Percentiles rank a stretch among this genome's conserved stretches.
phyloP scores from a whole-genome alignment of 2,329 filamentous ascomycete species.

The Aspergillus sergii region DNA sequence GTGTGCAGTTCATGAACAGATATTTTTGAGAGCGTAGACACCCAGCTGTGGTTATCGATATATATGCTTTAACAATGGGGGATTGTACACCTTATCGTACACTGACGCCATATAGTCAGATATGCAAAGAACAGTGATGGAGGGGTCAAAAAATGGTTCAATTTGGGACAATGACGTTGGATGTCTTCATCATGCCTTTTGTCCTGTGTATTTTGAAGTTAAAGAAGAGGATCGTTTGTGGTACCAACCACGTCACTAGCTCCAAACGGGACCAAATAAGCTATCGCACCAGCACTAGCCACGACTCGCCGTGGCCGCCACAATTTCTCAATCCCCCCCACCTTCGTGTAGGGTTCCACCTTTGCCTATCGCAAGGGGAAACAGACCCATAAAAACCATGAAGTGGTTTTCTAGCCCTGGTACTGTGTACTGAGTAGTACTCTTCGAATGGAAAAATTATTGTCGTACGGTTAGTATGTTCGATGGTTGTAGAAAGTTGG shows the following conservation, averaged over 20 bases:
- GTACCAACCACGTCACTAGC: conserved; percentile 14
- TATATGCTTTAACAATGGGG: background rate
- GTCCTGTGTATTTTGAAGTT: background rate
- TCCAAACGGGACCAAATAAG: conserved; percentile 4
- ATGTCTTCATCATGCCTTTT: background rate
- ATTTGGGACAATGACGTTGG: conserved; percentile 11
- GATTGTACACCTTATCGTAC: background rate
- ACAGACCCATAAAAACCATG: too few species aligned
- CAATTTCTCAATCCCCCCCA: background rate
- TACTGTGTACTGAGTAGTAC: too few species aligned
- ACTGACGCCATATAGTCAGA: background rate
- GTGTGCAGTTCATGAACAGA: background rate
- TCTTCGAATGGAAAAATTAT: background rate
- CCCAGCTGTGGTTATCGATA: background rate
- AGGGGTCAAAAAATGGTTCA: background rate
- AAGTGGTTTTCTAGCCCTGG: too few species aligned
- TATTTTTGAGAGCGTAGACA: background rate
- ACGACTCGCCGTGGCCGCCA: background rate
- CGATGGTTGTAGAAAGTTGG: background rate
- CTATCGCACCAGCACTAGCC: background rate
- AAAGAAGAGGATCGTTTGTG: background rate
- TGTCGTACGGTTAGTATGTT: background rate
- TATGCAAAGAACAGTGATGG: background rate
- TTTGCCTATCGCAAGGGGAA: background rate
- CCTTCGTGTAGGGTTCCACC: background rate